Evolutionary conservation across 306 rosid species (phyloP).

Genomic region (Hylodesmum podocarpum): DNA sequence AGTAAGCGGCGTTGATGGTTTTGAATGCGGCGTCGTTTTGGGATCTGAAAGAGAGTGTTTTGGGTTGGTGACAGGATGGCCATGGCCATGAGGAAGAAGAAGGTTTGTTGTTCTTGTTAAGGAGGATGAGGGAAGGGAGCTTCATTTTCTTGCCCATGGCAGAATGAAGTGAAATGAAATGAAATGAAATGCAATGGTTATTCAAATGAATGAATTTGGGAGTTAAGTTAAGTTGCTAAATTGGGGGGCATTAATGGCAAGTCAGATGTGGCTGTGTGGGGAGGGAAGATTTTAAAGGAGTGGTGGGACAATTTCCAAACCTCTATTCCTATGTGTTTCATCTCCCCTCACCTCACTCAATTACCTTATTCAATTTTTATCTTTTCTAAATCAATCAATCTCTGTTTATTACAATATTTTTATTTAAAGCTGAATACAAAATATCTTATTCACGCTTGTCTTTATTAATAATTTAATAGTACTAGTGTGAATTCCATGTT

Average conservation of each 20-base stretch:
- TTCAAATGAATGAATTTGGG: background rate
- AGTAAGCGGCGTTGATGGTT: slow-evolving; percentile 61
- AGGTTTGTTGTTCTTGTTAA: background rate
- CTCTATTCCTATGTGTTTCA: background rate
- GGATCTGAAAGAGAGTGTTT: slow-evolving; percentile 73
- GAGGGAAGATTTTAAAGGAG: slow-evolving; percentile 41
- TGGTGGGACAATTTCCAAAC: slow-evolving; percentile 36
- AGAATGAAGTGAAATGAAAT: background rate
- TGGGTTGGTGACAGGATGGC: slow-evolving; percentile 80
- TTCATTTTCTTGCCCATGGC: slow-evolving; percentile 65
- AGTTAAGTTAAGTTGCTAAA: background rate
- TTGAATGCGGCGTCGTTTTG: slow-evolving; percentile 37
- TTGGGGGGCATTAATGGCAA: slow-evolving; percentile 46
- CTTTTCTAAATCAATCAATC: background rate
- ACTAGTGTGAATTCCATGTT: no score
- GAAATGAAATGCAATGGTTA: background rate
- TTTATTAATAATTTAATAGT: no score
- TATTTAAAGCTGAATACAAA: no score
- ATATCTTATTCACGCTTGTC: no score
- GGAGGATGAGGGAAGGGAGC: slow-evolving; percentile 52
- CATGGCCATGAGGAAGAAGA: slow-evolving; percentile 64
- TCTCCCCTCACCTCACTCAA: slow-evolving; percentile 4
- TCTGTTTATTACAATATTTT: no score
- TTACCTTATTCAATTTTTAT: slow-evolving; percentile 1
- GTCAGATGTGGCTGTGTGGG: slow-evolving; percentile 44